These are phyloP conservation scores for Forsythia viridissima DNA, from an alignment of 257 asterid species.

Conservation along the genomic window DNA sequence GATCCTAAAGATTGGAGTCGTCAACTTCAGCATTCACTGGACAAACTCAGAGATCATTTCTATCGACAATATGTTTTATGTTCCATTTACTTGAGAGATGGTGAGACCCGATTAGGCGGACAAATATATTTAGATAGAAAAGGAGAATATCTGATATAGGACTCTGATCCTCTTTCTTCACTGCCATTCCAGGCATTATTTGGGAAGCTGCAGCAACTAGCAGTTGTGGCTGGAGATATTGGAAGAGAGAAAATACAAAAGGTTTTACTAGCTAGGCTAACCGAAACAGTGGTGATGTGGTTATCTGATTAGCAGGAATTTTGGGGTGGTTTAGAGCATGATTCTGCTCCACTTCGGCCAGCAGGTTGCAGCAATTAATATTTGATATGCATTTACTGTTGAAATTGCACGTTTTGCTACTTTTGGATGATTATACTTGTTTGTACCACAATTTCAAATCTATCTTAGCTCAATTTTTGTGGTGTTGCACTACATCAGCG, in stretches of 20 bases:
- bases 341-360: slow-evolving; percentile 74
- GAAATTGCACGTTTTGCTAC: too few relatives aligned
- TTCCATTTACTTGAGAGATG: slow-evolving; percentile 93
- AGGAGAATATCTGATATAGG: slow-evolving; percentile 55
- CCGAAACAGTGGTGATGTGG: slow-evolving; percentile 97
- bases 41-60: too few relatives aligned
- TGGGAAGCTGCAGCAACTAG: slow-evolving; percentile 85
- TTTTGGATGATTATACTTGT: too few relatives aligned
- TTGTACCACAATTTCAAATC: too few relatives aligned
- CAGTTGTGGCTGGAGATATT: slow-evolving; percentile 94
- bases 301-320: slow-evolving; percentile 87
- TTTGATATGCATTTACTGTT: too few relatives aligned
- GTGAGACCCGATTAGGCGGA: slow-evolving; percentile 83
- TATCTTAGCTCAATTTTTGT: too few relatives aligned
- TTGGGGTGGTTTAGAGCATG: slow-evolving; percentile 87
- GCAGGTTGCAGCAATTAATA: slow-evolving; percentile 56
- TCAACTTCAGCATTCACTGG: too few relatives aligned
- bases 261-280: slow-evolving; percentile 87
- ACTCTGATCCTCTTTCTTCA: slow-evolving; percentile 86
- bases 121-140: slow-evolving; percentile 79
- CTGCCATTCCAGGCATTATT: slow-evolving; percentile 98
- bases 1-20: too few relatives aligned
- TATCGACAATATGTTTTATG: slow-evolving; percentile 78
- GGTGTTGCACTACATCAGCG: too few relatives aligned
- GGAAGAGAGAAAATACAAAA: slow-evolving; percentile 96